Conservation (phyloP, 108 stramenopile genomes). For the Parietichytrium sp. region DNA sequence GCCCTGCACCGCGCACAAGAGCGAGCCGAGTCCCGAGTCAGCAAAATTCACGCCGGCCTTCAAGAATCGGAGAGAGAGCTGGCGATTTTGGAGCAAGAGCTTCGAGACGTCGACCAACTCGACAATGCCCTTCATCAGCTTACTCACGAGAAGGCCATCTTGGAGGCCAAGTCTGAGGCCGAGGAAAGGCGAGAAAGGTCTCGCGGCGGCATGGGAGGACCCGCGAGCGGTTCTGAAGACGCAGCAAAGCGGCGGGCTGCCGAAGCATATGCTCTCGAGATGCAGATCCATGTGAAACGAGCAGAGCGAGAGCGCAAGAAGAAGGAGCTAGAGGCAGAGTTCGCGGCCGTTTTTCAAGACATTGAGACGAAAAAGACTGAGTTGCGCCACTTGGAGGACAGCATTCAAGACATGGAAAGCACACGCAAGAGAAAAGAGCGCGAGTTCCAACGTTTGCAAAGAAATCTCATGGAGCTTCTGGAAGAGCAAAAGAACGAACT, state of each 20-base stretch:
- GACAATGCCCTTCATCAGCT: slow-evolving; percentile 58
- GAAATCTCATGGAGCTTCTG: slow-evolving; percentile 77
- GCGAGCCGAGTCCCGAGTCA: slow-evolving; percentile 62
- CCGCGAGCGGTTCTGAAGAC: background rate
- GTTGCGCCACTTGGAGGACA: slow-evolving; percentile 62
- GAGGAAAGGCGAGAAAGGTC: slow-evolving; percentile 48
- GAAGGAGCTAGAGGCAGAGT: slow-evolving; percentile 75
- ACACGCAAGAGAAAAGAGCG: slow-evolving; percentile 72
- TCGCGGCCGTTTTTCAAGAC: slow-evolving; percentile 67
- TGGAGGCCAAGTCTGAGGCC: slow-evolving; percentile 49
- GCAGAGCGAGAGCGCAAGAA: slow-evolving; percentile 73
- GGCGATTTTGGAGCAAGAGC: slow-evolving; percentile 60
- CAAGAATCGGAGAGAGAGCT: slow-evolving; percentile 69
- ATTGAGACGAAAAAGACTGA: slow-evolving; percentile 74
- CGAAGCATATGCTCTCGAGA: slow-evolving; percentile 81
- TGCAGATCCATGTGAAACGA: slow-evolving; percentile 80
- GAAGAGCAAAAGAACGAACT: slow-evolving; percentile 81
- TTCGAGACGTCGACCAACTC: slow-evolving; percentile 66
- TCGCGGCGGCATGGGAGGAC: background rate
- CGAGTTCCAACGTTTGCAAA: slow-evolving; percentile 71
- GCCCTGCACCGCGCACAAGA: slow-evolving; percentile 67
- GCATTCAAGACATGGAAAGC: slow-evolving; percentile 63
- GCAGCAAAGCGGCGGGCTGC: slow-evolving; percentile 72
- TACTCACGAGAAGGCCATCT: slow-evolving; percentile 62
- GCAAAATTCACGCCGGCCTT: slow-evolving; percentile 68